Evolutionary conservation across 768 basidiomycete species (phyloP).

Genomic region (Saitozyma podzolica): DNA sequence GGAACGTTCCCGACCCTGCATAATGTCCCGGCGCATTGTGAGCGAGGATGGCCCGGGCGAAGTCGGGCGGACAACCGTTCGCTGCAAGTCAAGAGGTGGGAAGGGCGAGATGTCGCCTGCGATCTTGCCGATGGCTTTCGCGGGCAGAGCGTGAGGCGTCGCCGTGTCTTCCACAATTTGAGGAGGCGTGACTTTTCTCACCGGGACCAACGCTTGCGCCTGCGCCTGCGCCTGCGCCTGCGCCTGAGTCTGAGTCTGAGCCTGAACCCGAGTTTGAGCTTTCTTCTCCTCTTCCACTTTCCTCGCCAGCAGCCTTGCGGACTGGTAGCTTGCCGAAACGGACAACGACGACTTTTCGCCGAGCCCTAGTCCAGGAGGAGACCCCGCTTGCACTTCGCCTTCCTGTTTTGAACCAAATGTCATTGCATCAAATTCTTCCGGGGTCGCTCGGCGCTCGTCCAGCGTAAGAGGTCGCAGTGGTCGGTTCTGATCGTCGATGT

Average conservation of each 20-base stretch:
- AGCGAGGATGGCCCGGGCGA: constrained; percentile 33
- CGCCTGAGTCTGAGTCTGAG: too few relatives aligned
- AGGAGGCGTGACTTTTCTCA: too few relatives aligned
- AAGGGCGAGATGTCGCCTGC: constrained; percentile 2
- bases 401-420: constrained; percentile 26
- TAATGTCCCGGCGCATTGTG: not conserved
- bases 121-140: too few relatives aligned
- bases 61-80: constrained; percentile 17
- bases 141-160: too few relatives aligned
- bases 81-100: constrained; percentile 16
- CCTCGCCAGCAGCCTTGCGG: constrained; percentile 34
- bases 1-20: too few relatives aligned
- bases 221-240: too few relatives aligned
- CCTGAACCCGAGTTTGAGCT: too few relatives aligned
- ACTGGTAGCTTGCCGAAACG: constrained; percentile 36
- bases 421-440: constrained; percentile 41
- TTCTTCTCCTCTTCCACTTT: constrained; percentile 16
- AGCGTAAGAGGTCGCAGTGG: constrained; percentile 17
- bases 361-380: not conserved
- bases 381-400: constrained; percentile 1
- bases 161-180: too few relatives aligned
- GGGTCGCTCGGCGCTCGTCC: constrained; percentile 26
- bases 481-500: constrained; percentile 28
- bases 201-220: too few relatives aligned
- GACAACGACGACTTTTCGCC: constrained; percentile 10